These are phyloP conservation scores for Arabis alpina DNA, from an alignment of 345 rosid genomes.

Conservation along the genomic window DNA sequence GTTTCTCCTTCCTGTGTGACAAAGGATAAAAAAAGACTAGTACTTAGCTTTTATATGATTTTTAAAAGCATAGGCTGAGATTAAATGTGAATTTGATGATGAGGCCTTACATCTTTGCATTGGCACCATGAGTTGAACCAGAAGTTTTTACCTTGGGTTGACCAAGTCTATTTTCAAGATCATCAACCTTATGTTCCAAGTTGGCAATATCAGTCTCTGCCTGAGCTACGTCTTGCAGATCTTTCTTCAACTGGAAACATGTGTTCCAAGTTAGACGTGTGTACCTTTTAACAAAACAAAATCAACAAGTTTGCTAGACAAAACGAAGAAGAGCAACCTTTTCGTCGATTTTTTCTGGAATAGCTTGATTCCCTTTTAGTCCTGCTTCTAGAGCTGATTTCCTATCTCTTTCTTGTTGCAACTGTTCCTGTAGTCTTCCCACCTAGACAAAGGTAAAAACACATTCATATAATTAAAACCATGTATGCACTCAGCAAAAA, in stretches of 20 bases:
- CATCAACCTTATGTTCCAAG: conserved; percentile 65
- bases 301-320: conserved; percentile 8
- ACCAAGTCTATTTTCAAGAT: conserved; percentile 57
- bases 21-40: conserved; percentile 21
- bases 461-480: conserved; percentile 9
- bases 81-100: conserved; percentile 4
- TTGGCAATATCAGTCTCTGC: conserved; percentile 65
- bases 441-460: conserved; percentile 54
- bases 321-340: conserved; percentile 51
- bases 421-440: conserved; percentile 73
- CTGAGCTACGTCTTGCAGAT: conserved; percentile 64
- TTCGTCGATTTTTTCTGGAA: conserved; percentile 55
- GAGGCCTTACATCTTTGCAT: conserved; percentile 51
- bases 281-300: conserved; percentile 28
- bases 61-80: conserved; percentile 4
- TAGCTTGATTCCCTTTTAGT: conserved; percentile 49
- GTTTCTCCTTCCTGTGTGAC: conserved; percentile 58
- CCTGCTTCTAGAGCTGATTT: conserved; percentile 68
- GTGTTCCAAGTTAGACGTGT: conserved; percentile 34
- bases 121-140: conserved; percentile 49
- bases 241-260: conserved; percentile 60
- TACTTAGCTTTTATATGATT: conserved; percentile 22
- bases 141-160: conserved; percentile 49
- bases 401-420: conserved; percentile 74
- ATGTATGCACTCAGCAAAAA: conserved; percentile 2